These are phyloP conservation scores for Cyclostephanos invisitatus DNA, from an alignment of 108 stramenopile genomes.

Conservation along the genomic window DNA sequence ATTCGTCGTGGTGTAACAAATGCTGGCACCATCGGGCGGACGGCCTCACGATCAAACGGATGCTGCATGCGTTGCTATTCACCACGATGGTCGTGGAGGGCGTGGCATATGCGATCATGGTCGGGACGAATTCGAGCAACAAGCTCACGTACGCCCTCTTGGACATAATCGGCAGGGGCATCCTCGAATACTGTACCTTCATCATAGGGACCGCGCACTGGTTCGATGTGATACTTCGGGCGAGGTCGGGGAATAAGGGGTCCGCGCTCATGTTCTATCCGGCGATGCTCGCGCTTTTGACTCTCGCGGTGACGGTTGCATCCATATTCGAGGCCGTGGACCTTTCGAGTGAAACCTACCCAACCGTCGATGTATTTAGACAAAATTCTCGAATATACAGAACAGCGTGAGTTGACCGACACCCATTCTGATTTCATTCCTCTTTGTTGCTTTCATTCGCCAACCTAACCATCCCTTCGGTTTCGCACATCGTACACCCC, in stretches of 20 bases:
- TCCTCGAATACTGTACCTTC: slow-evolving; percentile 45
- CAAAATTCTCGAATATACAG: slow-evolving; percentile 22
- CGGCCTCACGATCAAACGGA: slow-evolving; percentile 39
- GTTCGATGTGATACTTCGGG: slow-evolving; percentile 28
- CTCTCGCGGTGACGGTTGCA: slow-evolving; percentile 18
- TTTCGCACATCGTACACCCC: too few species aligned
- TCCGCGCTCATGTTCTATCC: slow-evolving; percentile 28
- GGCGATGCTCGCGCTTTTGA: slow-evolving; percentile 21
- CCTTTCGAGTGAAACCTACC: slow-evolving; percentile 15
- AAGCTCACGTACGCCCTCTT: slow-evolving; percentile 41
- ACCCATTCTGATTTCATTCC: not conserved
- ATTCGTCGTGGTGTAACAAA: slow-evolving; percentile 29
- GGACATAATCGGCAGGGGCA: slow-evolving; percentile 50
- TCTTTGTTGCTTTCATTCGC: not conserved
- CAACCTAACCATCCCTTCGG: not conserved
- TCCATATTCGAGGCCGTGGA: slow-evolving; percentile 33
- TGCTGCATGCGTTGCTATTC: slow-evolving; percentile 35
- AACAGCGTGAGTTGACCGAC: slow-evolving; percentile 15
- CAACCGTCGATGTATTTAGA: slow-evolving; percentile 25
- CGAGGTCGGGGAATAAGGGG: slow-evolving; percentile 38
- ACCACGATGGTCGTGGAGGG: slow-evolving; percentile 35
- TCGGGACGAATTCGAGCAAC: slow-evolving; percentile 15
- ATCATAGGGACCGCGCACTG: slow-evolving; percentile 37
- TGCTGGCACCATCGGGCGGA: slow-evolving; percentile 35
- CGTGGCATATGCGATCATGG: slow-evolving; percentile 39